A percentile compares a stretch with the other conserved stretches of the same genome.
Conservation (phyloP, 2,329 filamentous ascomycete species). For the Verticillium nonalfalfae region DNA sequence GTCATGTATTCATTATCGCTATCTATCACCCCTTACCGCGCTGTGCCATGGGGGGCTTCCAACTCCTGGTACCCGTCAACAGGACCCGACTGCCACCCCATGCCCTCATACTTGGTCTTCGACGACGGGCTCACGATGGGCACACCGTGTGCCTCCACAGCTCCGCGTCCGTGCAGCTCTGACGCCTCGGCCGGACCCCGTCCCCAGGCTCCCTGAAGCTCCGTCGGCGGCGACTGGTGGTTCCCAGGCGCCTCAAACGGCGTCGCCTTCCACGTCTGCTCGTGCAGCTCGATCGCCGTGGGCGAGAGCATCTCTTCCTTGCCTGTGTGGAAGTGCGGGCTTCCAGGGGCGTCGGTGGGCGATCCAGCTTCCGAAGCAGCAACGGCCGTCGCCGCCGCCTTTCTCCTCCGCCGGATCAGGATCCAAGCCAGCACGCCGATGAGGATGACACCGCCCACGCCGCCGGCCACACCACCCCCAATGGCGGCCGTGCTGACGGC, state of each 20-base stretch:
- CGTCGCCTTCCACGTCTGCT: background rate
- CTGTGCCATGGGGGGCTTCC: background rate
- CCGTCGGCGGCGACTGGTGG: background rate
- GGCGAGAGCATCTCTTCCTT: background rate
- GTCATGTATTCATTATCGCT: background rate
- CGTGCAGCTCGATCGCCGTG: background rate
- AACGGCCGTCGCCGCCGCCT: background rate
- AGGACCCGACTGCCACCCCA: background rate
- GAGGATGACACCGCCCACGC: conserved; percentile 16
- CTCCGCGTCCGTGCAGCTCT: background rate
- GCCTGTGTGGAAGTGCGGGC: background rate
- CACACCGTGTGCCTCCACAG: background rate
- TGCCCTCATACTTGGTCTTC: background rate
- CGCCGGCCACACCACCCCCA: conserved; percentile 17
- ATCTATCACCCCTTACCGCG: background rate
- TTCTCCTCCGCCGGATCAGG: background rate
- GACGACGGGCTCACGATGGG: background rate
- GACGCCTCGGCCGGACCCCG: background rate
- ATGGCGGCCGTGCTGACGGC: conserved; percentile 24
- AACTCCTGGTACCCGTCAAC: background rate
- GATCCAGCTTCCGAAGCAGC: background rate
- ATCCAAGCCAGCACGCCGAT: conserved; percentile 16
- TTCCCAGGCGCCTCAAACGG: background rate
- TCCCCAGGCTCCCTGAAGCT: background rate
- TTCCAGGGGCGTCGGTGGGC: background rate